Evolutionary conservation across 2,329 filamentous ascomycete genomes (phyloP).

Genomic region (Ceratocystis lukuohia): DNA sequence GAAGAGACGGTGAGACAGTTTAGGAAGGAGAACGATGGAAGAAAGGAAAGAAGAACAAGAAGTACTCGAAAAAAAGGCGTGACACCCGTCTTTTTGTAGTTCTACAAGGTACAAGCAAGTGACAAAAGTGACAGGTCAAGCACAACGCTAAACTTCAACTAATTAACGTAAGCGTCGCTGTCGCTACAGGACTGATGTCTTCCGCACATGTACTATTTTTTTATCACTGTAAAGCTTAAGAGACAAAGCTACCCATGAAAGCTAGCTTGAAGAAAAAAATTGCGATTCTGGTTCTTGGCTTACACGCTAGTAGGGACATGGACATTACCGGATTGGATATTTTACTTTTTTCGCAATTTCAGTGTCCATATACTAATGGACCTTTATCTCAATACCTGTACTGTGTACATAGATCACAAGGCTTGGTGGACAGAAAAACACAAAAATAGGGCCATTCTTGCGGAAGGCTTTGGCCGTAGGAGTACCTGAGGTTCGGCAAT

Average conservation of each 20-base stretch:
- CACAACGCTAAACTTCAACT: neutral
- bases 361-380: neutral
- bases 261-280: neutral
- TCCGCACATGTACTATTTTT: neutral
- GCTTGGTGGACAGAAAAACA: neutral
- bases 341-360: neutral
- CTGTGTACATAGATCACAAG: neutral
- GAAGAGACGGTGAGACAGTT: neutral
- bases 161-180: neutral
- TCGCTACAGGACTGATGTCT: neutral
- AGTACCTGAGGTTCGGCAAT: neutral
- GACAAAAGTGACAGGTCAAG: neutral
- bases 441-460: neutral
- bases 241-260: neutral
- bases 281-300: neutral
- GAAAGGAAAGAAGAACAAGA: slow-evolving; percentile 4
- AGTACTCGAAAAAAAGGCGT: neutral
- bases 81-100: slow-evolving; percentile 2
- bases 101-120: neutral
- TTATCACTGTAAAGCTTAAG: no score
- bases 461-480: neutral
- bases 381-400: neutral
- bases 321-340: neutral
- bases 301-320: neutral
- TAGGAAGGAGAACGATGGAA: neutral